Base-by-base conservation (phyloP, 2,329 filamentous ascomycete genomes). In the Scleromitrula shiraiana region DNA sequence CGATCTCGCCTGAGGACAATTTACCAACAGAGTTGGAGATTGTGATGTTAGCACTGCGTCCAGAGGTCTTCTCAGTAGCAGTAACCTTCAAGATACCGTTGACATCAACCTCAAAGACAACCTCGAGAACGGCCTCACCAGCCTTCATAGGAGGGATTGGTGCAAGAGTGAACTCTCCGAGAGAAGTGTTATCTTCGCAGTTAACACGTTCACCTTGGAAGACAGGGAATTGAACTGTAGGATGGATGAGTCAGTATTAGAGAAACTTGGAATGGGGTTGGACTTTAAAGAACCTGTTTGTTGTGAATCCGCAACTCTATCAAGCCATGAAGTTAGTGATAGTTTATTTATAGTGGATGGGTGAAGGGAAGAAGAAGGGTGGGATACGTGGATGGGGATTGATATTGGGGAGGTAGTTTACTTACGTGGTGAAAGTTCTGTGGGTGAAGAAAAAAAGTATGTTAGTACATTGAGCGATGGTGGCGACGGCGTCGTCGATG, bases 1-100 rank as follows among this genome's bases (percentile, higher is more conserved):
- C 93, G 59, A 98, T 98, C 76, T 98, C 93, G 55, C 74, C 73
- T 46, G 84, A 86, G 55, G 89, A 95, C 60, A 98, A 88, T 80
- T 98, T 98, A 70, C 93, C 93, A 64, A 98, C 91, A 52, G 93
- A 95, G 83, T 98, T 98, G 73, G 88, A 88, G 74, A 98, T 98
- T 69, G 93, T 98, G 71, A 98, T 98, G 83, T 98, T 98, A 73
- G 93, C 93, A 66, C 80, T 93, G 70, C 93, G 90, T 65, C 93
- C 93, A 27, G 93, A 95, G 62, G 88, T 91, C 83, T 98, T 98
- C 82, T 98, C 93, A 40, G 91, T 96, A 60, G 93, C 93, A 56
- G 91, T 97, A 65, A 97, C 93, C 83, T 98, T 98, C 59, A 98
- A 84, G 70, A 96, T 95, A 84, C 93, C 93, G 78, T 98, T 98